Evolutionary conservation across 2,329 filamentous ascomycete genomes (phyloP).

Genomic region (Aspergillus fructus): DNA sequence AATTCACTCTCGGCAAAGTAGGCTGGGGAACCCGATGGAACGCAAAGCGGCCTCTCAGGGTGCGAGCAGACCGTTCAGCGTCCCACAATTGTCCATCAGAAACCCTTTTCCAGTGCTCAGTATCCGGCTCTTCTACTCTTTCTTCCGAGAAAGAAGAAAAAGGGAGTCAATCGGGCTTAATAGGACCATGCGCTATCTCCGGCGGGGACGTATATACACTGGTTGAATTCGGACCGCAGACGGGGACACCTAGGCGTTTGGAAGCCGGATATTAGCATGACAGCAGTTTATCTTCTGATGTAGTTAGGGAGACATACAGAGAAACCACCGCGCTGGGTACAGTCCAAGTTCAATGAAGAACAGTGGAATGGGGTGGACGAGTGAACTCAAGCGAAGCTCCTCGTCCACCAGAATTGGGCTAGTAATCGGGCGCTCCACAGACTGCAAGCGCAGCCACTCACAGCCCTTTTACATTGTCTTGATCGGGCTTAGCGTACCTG

Average conservation of each 20-base stretch:
- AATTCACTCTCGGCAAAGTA: conserved; percentile 18
- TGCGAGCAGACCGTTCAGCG: conserved; percentile 50
- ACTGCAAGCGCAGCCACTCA: background rate
- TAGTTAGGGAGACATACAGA: background rate
- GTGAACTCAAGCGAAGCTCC: background rate
- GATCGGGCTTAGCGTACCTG: conserved; percentile 20
- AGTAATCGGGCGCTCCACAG: background rate
- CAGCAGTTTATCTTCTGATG: background rate
- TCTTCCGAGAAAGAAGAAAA: conserved; percentile 2
- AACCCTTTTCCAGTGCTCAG: conserved; percentile 18
- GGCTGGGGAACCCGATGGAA: conserved; percentile 52
- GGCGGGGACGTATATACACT: background rate
- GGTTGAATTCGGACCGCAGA: conserved; percentile 1
- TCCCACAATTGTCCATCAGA: conserved; percentile 50
- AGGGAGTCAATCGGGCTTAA: background rate
- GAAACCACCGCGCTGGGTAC: conserved; percentile 1
- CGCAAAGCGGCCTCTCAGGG: conserved; percentile 52
- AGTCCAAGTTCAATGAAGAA: conserved; percentile 4
- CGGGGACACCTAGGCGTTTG: background rate
- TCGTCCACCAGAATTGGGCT: background rate
- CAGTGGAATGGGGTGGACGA: background rate
- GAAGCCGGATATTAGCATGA: background rate
- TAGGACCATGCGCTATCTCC: background rate
- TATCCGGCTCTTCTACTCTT: background rate
- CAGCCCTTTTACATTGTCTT: background rate